Conservation (phyloP, 805 yeast genomes). For the Tetrapisispora pingtungensis region DNA sequence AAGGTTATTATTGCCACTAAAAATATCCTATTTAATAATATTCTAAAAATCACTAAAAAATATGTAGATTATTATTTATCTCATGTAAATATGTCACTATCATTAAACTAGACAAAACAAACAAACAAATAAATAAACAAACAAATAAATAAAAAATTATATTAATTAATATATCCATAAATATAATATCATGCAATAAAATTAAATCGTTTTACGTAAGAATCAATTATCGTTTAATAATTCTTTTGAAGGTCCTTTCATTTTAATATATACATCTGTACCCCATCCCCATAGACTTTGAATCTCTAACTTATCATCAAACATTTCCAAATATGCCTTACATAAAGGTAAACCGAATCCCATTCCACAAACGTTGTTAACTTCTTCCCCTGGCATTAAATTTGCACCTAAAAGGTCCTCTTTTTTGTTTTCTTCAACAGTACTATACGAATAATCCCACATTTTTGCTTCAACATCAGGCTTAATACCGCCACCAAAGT, state of each 20-base stretch:
- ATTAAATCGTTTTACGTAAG: not conserved
- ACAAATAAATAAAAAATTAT: not conserved
- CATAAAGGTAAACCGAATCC: conserved; percentile 92
- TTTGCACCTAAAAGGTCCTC: conserved; percentile 39
- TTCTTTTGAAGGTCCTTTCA: conserved; percentile 27
- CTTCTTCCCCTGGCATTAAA: conserved; percentile 62
- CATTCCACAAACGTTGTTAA: conserved; percentile 74
- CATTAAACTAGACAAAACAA: not conserved
- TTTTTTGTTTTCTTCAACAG: conserved; percentile 32
- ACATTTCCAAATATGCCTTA: conserved; percentile 60
- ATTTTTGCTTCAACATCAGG: conserved; percentile 55
- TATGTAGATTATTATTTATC: not conserved
- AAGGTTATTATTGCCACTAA: too few species aligned
- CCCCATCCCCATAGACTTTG: conserved; percentile 73
- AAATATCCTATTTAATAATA: too few species aligned
- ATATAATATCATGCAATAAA: too few species aligned
- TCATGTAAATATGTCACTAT: conserved; percentile 2
- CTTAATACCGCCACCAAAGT: conserved; percentile 81
- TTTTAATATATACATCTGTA: conserved; percentile 58
- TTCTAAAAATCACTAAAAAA: too few species aligned
- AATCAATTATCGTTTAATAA: not conserved
- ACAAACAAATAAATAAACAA: not conserved
- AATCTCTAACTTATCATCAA: conserved; percentile 58
- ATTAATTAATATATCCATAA: not conserved
- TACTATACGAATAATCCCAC: conserved; percentile 80